Conservation (phyloP, 2,329 filamentous ascomycete species). For the Allantophomopsis cytisporea region DNA sequence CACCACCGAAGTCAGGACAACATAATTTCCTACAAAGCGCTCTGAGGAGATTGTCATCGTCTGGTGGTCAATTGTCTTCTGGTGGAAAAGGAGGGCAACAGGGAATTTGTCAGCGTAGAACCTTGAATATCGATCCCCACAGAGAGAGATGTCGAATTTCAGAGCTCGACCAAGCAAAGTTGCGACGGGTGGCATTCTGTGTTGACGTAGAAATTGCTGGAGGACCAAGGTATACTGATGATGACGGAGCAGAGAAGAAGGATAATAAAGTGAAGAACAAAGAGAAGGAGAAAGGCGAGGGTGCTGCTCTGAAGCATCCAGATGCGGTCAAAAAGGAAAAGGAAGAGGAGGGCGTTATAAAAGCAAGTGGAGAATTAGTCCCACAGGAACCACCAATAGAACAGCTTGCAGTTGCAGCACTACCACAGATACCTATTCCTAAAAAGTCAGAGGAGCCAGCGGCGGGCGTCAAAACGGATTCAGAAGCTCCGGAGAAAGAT, state of each 20-base stretch:
- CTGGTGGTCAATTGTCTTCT: constrained; percentile 27
- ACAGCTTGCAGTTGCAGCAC: constrained; percentile 13
- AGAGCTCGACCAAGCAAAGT: constrained; percentile 67
- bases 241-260: constrained; percentile 29
- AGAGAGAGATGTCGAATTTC: constrained; percentile 67
- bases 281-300: constrained; percentile 57
- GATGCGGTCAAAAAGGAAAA: constrained; percentile 45
- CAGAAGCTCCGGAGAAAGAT: constrained; percentile 15
- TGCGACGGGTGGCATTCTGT: constrained; percentile 84
- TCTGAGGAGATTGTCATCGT: constrained; percentile 68
- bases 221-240: constrained; percentile 63
- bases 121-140: constrained; percentile 74
- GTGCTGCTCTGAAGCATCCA: constrained; percentile 57
- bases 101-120: constrained; percentile 62
- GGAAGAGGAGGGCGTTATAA: constrained; percentile 28
- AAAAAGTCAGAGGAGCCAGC: constrained; percentile 13
- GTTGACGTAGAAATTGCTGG: constrained; percentile 96
- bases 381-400: constrained; percentile 21
- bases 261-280: constrained; percentile 44
- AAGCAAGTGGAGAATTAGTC: constrained; percentile 25
- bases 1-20: constrained; percentile 54
- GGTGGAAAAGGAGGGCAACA: constrained; percentile 37
- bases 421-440: constrained; percentile 1
- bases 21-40: constrained; percentile 70
- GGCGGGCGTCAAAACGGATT: no score